These are phyloP conservation scores for Cyclocybe cylindracea DNA, from an alignment of 768 basidiomycete species.

Conservation along the genomic window DNA sequence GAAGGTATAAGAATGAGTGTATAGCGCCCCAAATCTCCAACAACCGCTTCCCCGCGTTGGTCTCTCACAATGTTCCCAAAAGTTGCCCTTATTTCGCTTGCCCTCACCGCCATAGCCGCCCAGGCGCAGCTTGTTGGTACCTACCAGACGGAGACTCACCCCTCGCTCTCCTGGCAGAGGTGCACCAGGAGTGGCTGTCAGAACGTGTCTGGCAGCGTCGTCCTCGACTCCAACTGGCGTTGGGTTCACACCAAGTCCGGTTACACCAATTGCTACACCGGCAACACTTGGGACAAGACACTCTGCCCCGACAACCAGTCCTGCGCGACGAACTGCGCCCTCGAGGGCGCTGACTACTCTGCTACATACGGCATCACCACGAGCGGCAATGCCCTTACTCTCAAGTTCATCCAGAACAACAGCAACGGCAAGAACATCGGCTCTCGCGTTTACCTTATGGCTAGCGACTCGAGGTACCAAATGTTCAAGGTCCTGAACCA, in stretches of 20 bases:
- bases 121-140: slow-evolving; percentile 31
- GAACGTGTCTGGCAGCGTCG: slow-evolving; percentile 29
- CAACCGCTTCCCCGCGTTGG: too few species aligned
- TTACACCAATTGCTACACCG: slow-evolving; percentile 47
- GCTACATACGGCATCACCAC: slow-evolving; percentile 55
- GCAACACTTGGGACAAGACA: slow-evolving; percentile 52
- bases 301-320: slow-evolving; percentile 49
- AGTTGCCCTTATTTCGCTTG: too few species aligned
- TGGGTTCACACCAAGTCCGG: slow-evolving; percentile 42
- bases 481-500: slow-evolving; percentile 54
- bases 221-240: slow-evolving; percentile 53
- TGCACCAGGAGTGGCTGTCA: slow-evolving; percentile 39
- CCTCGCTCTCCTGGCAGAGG: slow-evolving; percentile 37
- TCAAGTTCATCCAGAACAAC: slow-evolving; percentile 44
- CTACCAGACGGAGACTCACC: slow-evolving; percentile 43
- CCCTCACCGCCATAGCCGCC: too few species aligned
- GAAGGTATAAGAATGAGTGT: too few species aligned
- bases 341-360: slow-evolving; percentile 48
- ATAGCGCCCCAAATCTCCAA: too few species aligned
- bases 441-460: slow-evolving; percentile 49
- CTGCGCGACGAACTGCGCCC: slow-evolving; percentile 46
- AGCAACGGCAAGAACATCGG: slow-evolving; percentile 34
- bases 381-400: slow-evolving; percentile 41
- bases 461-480: slow-evolving; percentile 42
- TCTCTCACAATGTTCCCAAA: too few species aligned